Percentiles rank a stretch among this genome's conserved stretches.
Evolutionary conservation across 2,329 filamentous ascomycete genomes (phyloP).

Genomic region (Rhytidhysteron rufulum): DNA sequence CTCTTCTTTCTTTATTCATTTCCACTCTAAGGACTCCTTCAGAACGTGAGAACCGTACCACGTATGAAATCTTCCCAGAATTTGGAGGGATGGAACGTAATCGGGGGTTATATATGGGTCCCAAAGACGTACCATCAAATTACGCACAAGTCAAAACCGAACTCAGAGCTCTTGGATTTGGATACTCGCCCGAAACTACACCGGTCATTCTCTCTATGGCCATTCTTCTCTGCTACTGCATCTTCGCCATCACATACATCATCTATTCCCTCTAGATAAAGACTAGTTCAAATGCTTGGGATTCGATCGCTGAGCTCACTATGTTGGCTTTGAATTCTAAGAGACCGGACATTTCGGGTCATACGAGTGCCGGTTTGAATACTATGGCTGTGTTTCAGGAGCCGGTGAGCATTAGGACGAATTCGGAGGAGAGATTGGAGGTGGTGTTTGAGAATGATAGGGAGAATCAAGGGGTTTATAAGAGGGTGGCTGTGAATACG

Average conservation of each 20-base stretch:
- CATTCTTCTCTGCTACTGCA: conserved; percentile 8
- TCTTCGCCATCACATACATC: conserved; percentile 4
- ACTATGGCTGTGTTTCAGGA: conserved; percentile 7
- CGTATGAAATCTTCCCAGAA: no score
- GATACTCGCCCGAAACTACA: not conserved
- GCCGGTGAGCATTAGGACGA: conserved; percentile 6
- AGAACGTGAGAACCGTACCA: no score
- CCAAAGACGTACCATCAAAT: no score
- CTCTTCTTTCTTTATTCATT: no score
- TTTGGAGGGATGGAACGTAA: no score
- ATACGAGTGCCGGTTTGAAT: conserved; percentile 11
- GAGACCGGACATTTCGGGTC: conserved; percentile 1
- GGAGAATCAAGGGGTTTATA: not conserved
- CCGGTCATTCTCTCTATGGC: conserved; percentile 4
- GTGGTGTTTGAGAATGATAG: conserved; percentile 6
- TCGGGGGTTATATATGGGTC: no score
- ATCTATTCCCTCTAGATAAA: conserved; percentile 5
- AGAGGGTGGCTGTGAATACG: not conserved
- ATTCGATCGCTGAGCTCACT: conserved; percentile 9
- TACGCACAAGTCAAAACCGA: no score
- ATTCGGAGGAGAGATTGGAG: conserved; percentile 8
- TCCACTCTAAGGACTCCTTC: no score
- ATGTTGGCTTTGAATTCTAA: conserved; percentile 12
- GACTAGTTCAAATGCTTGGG: conserved; percentile 9
- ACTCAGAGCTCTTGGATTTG: no score